Evolutionary conservation across 2,329 filamentous ascomycete species (phyloP), one percentile per base, ranked within the genome.

Genomic region (Fusarium sp.): DNA sequence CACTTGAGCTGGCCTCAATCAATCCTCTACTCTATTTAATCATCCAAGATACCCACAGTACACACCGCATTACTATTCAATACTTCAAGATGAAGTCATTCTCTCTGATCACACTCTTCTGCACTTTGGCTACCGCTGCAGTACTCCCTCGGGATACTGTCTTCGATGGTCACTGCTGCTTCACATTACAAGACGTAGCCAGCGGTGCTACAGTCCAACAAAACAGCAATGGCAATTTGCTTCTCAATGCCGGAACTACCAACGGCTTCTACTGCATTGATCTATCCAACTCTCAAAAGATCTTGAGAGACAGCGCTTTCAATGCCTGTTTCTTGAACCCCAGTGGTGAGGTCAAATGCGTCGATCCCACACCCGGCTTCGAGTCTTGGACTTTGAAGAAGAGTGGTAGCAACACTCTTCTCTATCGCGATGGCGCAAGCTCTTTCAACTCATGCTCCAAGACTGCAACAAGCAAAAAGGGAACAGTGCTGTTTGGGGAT

Each of bases 311-410:
- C 40, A 59, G 58, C 34, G 63, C 59, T 60, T 71, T 74, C 66
- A 78, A 77, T 54, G 76, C 78, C n/a, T 80, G 78, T 66, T 78
- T 78, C 59, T 61, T 79, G 59, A 63, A 59, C 43, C 67, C 71
- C 18, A 59, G 70, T 23, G 66, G 71, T 20, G 60, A 68, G 21
- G 66, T 80, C 41, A 74, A 77, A 51, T 80, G 78, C 11, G 74
- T 78, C 40, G 78, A 80, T 47, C 73, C 74, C 20, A 79, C 71
- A 3, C 76, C 75, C 2, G 77, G 78, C 20, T 65, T 69, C 23
- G 74, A 76, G 30, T 65, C 56, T 8, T 80, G 76, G 76, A 72
- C 72, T 7, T 51, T 80, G 9, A 63, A 71, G 42, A 65, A 69
- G 42, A 64, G 58, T 8, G 69, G 65, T 12, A 67, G 60, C 55